Evolutionary conservation across 352 stramenopile species (phyloP), one percentile per base, ranked within the genome.

Genomic region (Pythium aristosporum): DNA sequence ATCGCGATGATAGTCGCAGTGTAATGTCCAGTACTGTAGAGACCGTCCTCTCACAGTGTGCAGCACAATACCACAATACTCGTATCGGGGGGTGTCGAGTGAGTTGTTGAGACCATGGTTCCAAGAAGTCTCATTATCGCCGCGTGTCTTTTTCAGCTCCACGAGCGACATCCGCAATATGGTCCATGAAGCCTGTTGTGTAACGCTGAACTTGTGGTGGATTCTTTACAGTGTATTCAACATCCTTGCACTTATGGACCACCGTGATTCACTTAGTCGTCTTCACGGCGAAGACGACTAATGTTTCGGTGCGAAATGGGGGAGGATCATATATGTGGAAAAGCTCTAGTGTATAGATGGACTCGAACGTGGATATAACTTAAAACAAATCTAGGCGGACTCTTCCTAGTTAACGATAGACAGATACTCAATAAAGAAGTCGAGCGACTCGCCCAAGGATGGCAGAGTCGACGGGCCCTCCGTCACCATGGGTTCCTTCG

Each of bases 391-490:
- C 23, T 11, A 46, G 9, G 13, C 36, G 50, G 56, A 63, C 55
- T 55, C 42, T 57, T 52, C 23, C 54, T 58, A 64, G 47, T 18
- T 56, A 47, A 56, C 57, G 23, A 69, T 64, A 3, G 63, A 64
- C 46, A 69, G 34, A 23, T 69, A 63, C 64, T 70, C 64, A 21
- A 70, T 70, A 43, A 70, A 66, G 37, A 70, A 70, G 44, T 70
- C 64, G 32, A 70, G 43, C 6, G 64, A 70, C 46, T 70, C 64
- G 9, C 64, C 64, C 34, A 70, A 48, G 5, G 57, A 59, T 0
- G 64, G 64, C 30, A 70, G 46, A 10, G 37, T 54, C 34, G 63
- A 21, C 21, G 63, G 48, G 46, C n/a, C 63, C 32, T 64, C 63
- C 18, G 34, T 15, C 34, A 47, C 15, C 30, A 41, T 3, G 10